phyloP scores from a whole-genome alignment of 1,139 yeast species.

The Geotrichum australiense region DNA sequence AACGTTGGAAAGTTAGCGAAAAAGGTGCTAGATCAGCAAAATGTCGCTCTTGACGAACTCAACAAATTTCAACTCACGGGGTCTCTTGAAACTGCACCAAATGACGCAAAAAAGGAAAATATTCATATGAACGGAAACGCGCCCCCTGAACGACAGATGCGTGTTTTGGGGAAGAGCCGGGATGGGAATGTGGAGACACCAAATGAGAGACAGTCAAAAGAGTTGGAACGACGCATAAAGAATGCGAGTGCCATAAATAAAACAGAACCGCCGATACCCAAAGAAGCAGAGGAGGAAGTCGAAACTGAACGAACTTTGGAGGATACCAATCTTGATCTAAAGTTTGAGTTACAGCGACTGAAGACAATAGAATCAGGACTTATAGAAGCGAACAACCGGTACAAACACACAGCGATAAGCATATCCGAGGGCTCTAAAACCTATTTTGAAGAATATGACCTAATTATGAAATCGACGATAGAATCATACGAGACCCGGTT shows the following conservation, averaged over 20 bases:
- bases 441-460: conserved; percentile 22
- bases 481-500: conserved; percentile 24
- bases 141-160: neutral
- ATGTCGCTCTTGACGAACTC: neutral
- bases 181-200: neutral
- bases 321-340: conserved; percentile 22
- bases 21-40: conserved; percentile 8
- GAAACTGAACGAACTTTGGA: neutral
- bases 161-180: neutral
- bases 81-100: neutral
- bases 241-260: neutral
- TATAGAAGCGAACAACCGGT: conserved; percentile 22
- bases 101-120: neutral
- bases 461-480: conserved; percentile 20
- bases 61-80: neutral
- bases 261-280: neutral
- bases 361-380: conserved; percentile 24
- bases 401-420: conserved; percentile 22
- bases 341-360: conserved; percentile 26
- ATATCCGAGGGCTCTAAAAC: conserved; percentile 20
- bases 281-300: neutral
- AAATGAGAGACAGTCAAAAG: neutral
- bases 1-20: conserved; percentile 11
- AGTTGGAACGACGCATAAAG: neutral
- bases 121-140: neutral